These are phyloP conservation scores for Trifolium repens DNA, from an alignment of 306 rosid species.

Conservation along the genomic window DNA sequence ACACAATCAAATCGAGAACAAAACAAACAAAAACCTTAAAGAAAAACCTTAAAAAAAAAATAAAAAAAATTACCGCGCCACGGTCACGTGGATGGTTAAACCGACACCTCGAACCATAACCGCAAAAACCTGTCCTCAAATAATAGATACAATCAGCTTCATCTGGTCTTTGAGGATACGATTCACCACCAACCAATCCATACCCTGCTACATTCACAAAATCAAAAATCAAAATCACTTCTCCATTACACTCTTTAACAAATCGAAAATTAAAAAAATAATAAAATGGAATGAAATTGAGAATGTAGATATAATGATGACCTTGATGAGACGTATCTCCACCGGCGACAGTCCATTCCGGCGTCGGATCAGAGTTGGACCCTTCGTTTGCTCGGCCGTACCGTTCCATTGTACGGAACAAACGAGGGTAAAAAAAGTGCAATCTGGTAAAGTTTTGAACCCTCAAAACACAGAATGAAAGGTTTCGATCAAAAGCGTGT, in stretches of 20 bases:
- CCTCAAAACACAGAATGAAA: slow-evolving; percentile 51
- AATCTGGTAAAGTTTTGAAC: slow-evolving; percentile 34
- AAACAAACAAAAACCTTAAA: slow-evolving; percentile 39
- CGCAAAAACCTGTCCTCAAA: slow-evolving; percentile 86
- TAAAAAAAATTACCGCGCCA: slow-evolving; percentile 58
- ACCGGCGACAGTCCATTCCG: slow-evolving; percentile 69
- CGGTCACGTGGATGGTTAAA: slow-evolving; percentile 98
- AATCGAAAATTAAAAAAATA: slow-evolving; percentile 49
- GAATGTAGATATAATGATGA: slow-evolving; percentile 53
- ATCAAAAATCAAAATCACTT: slow-evolving; percentile 54
- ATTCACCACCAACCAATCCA: slow-evolving; percentile 71
- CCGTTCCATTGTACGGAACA: slow-evolving; percentile 88
- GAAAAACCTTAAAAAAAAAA: slow-evolving; percentile 20
- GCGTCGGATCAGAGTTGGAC: slow-evolving; percentile 88
- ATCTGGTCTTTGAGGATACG: slow-evolving; percentile 87
- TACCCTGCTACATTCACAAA: slow-evolving; percentile 59
- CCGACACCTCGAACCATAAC: slow-evolving; percentile 93
- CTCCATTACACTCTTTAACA: slow-evolving; percentile 37
- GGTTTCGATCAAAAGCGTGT: slow-evolving; percentile 68
- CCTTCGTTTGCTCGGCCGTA: slow-evolving; percentile 74
- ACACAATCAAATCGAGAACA: slow-evolving; percentile 33
- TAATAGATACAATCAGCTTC: slow-evolving; percentile 90
- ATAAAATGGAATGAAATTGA: slow-evolving; percentile 31
- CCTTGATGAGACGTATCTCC: slow-evolving; percentile 69
- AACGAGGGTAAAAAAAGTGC: slow-evolving; percentile 20